Conservation (phyloP, 345 rosid genomes). For the Rhizophora mangle region DNA sequence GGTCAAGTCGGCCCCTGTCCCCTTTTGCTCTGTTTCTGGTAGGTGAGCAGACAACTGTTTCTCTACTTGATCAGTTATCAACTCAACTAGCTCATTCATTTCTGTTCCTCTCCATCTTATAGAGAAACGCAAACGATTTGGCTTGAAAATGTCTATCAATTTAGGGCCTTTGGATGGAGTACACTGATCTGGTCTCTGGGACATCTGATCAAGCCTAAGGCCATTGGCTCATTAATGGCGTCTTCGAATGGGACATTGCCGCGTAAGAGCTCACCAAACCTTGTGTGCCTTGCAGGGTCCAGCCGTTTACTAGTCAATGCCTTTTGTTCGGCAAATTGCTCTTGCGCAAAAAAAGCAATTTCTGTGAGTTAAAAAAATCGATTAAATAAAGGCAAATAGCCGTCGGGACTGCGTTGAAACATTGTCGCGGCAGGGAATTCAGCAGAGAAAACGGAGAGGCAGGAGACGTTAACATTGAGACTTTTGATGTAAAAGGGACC, state of each 20-base stretch:
- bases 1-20: constrained; percentile 39
- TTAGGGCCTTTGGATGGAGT: constrained; percentile 14
- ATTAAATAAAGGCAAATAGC: too few relatives aligned
- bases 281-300: background rate
- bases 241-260: constrained; percentile 18
- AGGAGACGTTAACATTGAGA: too few relatives aligned
- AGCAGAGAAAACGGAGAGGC: too few relatives aligned
- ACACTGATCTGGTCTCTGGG: constrained; percentile 9
- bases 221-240: background rate
- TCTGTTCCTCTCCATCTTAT: constrained; percentile 8
- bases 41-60: background rate
- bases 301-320: constrained; percentile 2
- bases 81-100: too few relatives aligned
- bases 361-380: too few relatives aligned
- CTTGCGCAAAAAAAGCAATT: too few relatives aligned
- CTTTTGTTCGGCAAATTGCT: background rate
- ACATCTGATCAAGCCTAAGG: background rate
- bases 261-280: constrained; percentile 27
- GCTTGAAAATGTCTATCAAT: background rate
- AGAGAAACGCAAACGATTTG: background rate
- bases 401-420: too few relatives aligned
- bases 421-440: too few relatives aligned
- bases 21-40: constrained; percentile 10
- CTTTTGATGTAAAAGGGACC: too few relatives aligned
- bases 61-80: too few relatives aligned